phyloP scores from a whole-genome alignment of 345 rosid species.

The Ailanthus altissimus region DNA sequence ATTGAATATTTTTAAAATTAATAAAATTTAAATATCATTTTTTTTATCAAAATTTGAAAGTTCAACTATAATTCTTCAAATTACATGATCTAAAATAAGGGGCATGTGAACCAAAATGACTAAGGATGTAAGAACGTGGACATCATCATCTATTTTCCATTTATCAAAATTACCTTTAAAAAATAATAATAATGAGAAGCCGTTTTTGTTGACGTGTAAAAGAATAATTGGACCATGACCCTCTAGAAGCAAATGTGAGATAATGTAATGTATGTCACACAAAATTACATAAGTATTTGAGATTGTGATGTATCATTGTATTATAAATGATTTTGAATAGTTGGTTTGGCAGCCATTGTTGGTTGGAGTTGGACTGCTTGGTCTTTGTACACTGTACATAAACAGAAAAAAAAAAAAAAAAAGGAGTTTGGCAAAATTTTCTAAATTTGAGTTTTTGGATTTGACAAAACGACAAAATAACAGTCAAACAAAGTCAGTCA shows the following conservation, averaged over 20 bases:
- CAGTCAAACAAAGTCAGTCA: constrained; percentile 28
- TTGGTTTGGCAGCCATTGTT: constrained; percentile 8
- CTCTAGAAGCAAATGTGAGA: background rate
- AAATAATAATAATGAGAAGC: background rate
- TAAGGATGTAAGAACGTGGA: background rate
- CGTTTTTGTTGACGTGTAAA: background rate
- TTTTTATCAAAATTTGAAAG: too few species aligned
- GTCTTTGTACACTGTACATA: background rate
- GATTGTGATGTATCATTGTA: background rate
- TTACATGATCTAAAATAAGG: background rate
- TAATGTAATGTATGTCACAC: too few species aligned
- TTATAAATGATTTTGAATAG: too few species aligned
- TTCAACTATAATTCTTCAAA: background rate
- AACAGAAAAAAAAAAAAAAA: too few species aligned
- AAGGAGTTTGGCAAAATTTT: constrained; percentile 1
- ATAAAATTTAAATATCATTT: too few species aligned
- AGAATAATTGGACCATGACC: background rate
- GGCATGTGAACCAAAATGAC: background rate
- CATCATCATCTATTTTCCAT: background rate
- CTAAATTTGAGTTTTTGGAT: background rate
- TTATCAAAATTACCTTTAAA: background rate
- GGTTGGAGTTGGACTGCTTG: background rate
- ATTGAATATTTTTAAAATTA: too few species aligned
- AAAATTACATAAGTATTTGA: background rate
- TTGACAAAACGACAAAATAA: constrained; percentile 27